Evolutionary conservation across 306 rosid genomes (phyloP).

Genomic region (Adenanthera pavonina): DNA sequence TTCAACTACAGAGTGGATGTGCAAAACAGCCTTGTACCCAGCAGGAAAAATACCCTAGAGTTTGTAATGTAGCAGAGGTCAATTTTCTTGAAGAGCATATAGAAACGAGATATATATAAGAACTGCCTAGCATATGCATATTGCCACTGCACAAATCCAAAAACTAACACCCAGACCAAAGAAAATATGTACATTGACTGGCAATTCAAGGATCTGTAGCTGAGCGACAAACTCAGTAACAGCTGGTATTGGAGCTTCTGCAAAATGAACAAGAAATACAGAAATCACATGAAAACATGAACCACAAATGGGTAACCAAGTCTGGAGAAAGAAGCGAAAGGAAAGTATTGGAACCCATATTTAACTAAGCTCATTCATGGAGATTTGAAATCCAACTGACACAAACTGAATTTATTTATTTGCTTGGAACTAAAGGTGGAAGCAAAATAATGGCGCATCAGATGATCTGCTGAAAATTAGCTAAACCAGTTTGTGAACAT

Average conservation of each 20-base stretch:
- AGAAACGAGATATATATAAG: constrained; percentile 8
- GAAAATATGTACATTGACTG: constrained; percentile 70
- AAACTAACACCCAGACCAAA: constrained; percentile 19
- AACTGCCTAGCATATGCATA: not conserved
- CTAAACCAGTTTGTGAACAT: not conserved
- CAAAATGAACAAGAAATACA: constrained; percentile 36
- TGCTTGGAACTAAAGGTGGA: not conserved
- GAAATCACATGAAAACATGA: constrained; percentile 21
- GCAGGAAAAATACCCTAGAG: constrained; percentile 97
- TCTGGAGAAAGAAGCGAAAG: not conserved
- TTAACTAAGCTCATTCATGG: not conserved
- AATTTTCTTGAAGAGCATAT: constrained; percentile 3
- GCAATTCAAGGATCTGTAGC: constrained; percentile 86
- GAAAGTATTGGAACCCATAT: constrained; percentile 7
- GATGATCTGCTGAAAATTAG: not conserved
- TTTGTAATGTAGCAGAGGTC: constrained; percentile 26
- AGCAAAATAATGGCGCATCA: not conserved
- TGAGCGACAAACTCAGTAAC: constrained; percentile 84
- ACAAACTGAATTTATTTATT: not conserved
- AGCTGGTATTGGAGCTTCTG: constrained; percentile 78
- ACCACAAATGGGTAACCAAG: not conserved
- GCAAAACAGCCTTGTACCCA: constrained; percentile 97
- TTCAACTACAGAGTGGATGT: constrained; percentile 90
- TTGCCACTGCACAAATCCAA: not conserved
- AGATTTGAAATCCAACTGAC: constrained; percentile 8